phyloP scores from a whole-genome alignment of 768 basidiomycete genomes.

The Floccularia luteovirens region DNA sequence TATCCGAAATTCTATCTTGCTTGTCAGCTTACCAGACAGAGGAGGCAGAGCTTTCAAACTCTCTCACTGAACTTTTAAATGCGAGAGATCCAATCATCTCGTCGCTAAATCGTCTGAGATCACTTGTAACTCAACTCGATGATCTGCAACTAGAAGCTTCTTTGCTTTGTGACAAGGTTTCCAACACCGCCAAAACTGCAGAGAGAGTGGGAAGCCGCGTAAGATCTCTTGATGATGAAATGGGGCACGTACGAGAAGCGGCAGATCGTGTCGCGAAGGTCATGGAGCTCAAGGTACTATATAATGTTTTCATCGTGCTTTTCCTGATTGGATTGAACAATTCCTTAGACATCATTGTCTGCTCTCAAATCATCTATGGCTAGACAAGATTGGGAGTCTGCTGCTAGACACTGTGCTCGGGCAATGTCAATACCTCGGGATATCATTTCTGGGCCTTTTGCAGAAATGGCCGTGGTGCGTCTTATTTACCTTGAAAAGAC shows the following conservation, averaged over 20 bases:
- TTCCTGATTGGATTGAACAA: conserved; percentile 4
- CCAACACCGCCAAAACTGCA: conserved; percentile 69
- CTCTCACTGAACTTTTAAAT: conserved; percentile 64
- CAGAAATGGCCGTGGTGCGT: conserved; percentile 80
- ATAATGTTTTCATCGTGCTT: background rate
- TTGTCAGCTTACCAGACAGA: conserved; percentile 70
- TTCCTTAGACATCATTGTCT: conserved; percentile 28
- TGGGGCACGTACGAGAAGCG: conserved; percentile 82
- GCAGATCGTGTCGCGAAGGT: conserved; percentile 90
- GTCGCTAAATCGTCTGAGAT: conserved; percentile 55
- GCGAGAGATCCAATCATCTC: conserved; percentile 56
- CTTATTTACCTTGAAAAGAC: background rate
- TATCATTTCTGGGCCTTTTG: conserved; percentile 78
- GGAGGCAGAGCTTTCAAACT: conserved; percentile 69
- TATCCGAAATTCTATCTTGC: conserved; percentile 67
- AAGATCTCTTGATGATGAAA: conserved; percentile 84
- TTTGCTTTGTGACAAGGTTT: conserved; percentile 49
- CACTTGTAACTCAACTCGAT: conserved; percentile 56
- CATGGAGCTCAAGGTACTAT: conserved; percentile 84
- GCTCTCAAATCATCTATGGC: conserved; percentile 70
- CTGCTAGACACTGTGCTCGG: conserved; percentile 82
- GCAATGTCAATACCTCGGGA: conserved; percentile 81
- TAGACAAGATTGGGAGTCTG: conserved; percentile 90
- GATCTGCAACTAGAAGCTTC: conserved; percentile 51
- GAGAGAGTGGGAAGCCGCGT: conserved; percentile 92